phyloP scores from a whole-genome alignment of 1,284 basidiomycete species.

The Cronartium quercuum region DNA sequence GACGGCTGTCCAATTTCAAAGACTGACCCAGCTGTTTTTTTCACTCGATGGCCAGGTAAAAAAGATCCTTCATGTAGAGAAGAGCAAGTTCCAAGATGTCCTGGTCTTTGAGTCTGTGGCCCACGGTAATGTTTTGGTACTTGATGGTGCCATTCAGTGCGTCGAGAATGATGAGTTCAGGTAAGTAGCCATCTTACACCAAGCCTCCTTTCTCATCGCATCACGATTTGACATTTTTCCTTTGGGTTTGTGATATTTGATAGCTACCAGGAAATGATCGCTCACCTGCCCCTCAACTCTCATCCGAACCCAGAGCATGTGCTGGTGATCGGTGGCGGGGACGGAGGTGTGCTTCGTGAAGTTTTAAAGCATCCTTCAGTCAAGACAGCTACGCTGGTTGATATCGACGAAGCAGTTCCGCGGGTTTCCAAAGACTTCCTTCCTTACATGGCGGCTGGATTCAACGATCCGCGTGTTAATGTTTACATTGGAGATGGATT shows the following conservation, averaged over 20 bases:
- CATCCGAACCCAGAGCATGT: conserved; percentile 96
- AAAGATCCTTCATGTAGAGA: conserved; percentile 89
- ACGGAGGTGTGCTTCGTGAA: conserved; percentile 93
- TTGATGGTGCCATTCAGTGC: conserved; percentile 93
- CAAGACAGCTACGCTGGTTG: conserved; percentile 87
- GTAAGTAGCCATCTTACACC: conserved; percentile 55
- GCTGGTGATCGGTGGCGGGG: conserved; percentile 84
- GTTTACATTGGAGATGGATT: conserved; percentile 94
- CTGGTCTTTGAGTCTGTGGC: conserved; percentile 91
- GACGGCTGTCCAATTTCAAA: neutral
- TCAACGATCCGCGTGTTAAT: conserved; percentile 74
- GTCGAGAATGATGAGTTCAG: conserved; percentile 98
- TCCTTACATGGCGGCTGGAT: conserved; percentile 84
- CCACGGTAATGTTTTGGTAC: conserved; percentile 89
- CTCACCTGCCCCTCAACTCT: conserved; percentile 86
- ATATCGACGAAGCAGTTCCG: conserved; percentile 98
- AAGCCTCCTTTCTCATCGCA: neutral
- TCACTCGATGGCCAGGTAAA: conserved; percentile 58
- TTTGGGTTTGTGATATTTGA: neutral
- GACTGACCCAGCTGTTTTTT: neutral
- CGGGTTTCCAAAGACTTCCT: conserved; percentile 89
- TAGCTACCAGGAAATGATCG: conserved; percentile 99
- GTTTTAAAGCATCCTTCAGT: conserved; percentile 90
- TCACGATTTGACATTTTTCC: neutral
- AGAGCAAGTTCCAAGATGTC: conserved; percentile 85